phyloP scores from a whole-genome alignment of 148 eudicot genomes.

The Rhododendron mucronatum region DNA sequence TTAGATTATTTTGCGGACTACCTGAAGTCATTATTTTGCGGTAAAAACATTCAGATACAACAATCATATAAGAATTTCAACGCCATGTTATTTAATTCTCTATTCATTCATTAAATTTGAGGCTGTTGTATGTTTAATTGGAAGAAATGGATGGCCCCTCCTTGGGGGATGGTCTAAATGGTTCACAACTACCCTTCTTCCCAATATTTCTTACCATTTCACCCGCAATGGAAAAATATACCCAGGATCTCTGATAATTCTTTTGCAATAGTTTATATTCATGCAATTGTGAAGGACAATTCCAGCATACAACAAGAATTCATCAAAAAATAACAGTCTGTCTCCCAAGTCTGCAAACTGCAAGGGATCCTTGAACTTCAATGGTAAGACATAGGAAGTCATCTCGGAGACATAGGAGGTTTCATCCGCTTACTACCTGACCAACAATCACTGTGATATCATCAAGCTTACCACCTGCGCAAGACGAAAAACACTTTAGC shows the following conservation, averaged over 20 bases:
- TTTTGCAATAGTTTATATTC: not conserved
- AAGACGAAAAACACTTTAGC: not conserved
- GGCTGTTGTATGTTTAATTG: not conserved
- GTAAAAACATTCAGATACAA: not conserved
- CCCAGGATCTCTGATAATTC: not conserved
- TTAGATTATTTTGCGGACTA: not conserved
- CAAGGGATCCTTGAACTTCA: conserved; percentile 2
- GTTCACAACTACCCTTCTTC: not conserved
- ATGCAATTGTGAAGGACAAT: not conserved
- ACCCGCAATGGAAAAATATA: not conserved
- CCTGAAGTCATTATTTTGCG: not conserved
- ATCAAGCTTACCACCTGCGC: conserved; percentile 87
- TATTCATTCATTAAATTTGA: not conserved
- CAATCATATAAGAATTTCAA: not conserved
- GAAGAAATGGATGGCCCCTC: not conserved
- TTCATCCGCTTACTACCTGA: conserved; percentile 41
- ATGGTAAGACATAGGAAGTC: not conserved
- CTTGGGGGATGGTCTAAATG: not conserved
- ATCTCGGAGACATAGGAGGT: not conserved
- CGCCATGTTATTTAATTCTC: not conserved
- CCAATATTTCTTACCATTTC: not conserved
- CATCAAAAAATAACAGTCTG: not conserved
- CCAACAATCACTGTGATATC: conserved; percentile 85
- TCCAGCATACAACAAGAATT: not conserved
- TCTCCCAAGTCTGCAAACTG: not conserved